Evolutionary conservation across 2,329 filamentous ascomycete genomes (phyloP).

Genomic region (Arachnopeziza araneosa): DNA sequence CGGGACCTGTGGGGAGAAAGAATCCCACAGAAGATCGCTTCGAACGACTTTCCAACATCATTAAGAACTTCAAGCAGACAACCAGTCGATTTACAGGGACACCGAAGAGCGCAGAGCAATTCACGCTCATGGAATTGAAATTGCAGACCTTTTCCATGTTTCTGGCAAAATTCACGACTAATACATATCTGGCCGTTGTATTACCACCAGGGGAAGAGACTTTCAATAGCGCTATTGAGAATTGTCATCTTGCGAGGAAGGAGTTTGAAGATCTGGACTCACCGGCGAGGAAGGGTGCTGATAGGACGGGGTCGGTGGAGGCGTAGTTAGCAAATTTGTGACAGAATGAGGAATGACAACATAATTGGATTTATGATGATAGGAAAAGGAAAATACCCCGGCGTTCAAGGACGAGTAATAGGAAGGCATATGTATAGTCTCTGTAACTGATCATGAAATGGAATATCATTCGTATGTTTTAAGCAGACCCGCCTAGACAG

Average conservation of each 20-base stretch:
- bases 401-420: background rate
- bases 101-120: slow-evolving; percentile 76
- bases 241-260: slow-evolving; percentile 79
- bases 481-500: no score
- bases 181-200: slow-evolving; percentile 92
- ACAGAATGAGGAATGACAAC: background rate
- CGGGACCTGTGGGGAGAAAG: slow-evolving; percentile 56
- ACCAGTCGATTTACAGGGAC: slow-evolving; percentile 71
- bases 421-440: background rate
- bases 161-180: slow-evolving; percentile 91
- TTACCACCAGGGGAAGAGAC: slow-evolving; percentile 86
- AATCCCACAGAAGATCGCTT: slow-evolving; percentile 93
- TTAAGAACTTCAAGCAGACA: slow-evolving; percentile 96
- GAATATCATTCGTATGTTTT: background rate
- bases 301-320: slow-evolving; percentile 10
- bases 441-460: background rate
- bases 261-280: slow-evolving; percentile 69
- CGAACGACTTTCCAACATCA: slow-evolving; percentile 92
- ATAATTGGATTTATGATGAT: background rate
- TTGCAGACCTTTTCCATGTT: slow-evolving; percentile 84
- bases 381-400: background rate
- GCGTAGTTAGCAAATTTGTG: background rate
- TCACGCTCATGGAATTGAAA: slow-evolving; percentile 76
- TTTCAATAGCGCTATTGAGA: slow-evolving; percentile 86
- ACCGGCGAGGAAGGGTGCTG: slow-evolving; percentile 31